These are phyloP conservation scores for Paraglomus occultum DNA, from an alignment of 192 early-diverging fungal genomes.

Conservation along the genomic window DNA sequence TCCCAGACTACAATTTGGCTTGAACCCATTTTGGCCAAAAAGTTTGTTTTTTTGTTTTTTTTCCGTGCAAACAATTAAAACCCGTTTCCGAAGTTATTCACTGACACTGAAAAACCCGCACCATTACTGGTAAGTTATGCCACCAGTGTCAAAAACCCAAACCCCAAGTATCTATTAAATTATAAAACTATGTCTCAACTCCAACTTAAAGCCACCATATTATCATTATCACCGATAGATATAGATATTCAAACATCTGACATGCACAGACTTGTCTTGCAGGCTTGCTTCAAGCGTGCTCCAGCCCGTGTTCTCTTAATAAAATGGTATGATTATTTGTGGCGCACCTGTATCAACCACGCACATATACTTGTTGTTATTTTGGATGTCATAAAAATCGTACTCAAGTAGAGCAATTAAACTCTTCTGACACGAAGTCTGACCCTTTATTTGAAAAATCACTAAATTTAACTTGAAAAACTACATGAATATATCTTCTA, in stretches of 20 bases:
- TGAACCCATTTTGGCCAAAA: slow-evolving; percentile 22
- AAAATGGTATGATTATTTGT: slow-evolving; percentile 6
- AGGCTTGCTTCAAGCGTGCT: not conserved
- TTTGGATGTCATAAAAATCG: slow-evolving; percentile 4
- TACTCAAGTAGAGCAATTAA: no score
- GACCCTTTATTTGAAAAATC: slow-evolving; percentile 21
- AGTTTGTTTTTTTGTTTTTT: no score
- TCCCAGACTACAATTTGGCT: slow-evolving; percentile 23
- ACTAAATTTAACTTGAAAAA: slow-evolving; percentile 11
- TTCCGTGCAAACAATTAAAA: no score
- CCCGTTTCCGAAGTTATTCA: no score
- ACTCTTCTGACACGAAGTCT: slow-evolving; percentile 13
- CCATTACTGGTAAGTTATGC: no score
- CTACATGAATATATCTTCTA: no score
- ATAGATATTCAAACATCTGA: slow-evolving; percentile 19
- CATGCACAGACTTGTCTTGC: not conserved
- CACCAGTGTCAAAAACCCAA: no score
- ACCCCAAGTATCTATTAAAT: no score
- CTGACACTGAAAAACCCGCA: no score
- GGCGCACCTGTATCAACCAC: slow-evolving; percentile 26
- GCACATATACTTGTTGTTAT: slow-evolving; percentile 14
- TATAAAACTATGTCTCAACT: no score
- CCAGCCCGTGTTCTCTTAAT: slow-evolving; percentile 14
- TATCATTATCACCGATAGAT: not conserved
- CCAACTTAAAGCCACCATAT: no score